phyloP scores from a whole-genome alignment of 345 rosid species.

The Hevea brasiliensis region DNA sequence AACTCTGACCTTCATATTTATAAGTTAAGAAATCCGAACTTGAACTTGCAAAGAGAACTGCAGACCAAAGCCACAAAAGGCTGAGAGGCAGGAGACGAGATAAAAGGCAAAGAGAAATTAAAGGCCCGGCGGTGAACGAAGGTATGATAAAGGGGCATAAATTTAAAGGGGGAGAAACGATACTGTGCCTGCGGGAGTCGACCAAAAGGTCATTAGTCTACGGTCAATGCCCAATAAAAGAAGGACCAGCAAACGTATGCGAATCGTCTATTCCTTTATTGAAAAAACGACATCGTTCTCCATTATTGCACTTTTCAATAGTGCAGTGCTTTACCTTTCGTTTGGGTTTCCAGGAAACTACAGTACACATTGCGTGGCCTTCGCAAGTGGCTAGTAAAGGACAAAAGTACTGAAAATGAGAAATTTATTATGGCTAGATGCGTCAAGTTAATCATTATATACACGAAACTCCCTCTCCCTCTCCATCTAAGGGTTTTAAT shows the following conservation, averaged over 20 bases:
- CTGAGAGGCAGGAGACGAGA: not conserved
- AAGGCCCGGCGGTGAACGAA: not conserved
- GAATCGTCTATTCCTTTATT: not conserved
- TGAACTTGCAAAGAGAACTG: not conserved
- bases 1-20: conserved; percentile 13
- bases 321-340: too few species aligned
- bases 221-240: not conserved
- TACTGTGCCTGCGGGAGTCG: not conserved
- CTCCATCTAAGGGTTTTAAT: too few species aligned
- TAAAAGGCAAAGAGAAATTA: not conserved
- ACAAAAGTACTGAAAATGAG: too few species aligned
- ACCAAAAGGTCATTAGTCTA: not conserved
- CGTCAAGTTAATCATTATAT: too few species aligned
- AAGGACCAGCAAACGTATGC: not conserved
- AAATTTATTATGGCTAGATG: too few species aligned
- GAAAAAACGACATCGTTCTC: not conserved
- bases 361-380: too few species aligned
- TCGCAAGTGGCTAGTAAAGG: too few species aligned
- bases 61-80: not conserved
- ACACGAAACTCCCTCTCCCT: too few species aligned
- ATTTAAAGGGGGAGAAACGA: not conserved
- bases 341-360: too few species aligned
- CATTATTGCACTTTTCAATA: not conserved
- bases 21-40: not conserved
- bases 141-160: too few species aligned